Base-by-base conservation (phyloP, 164 flowering plant species). In the Vitis rupestris region DNA sequence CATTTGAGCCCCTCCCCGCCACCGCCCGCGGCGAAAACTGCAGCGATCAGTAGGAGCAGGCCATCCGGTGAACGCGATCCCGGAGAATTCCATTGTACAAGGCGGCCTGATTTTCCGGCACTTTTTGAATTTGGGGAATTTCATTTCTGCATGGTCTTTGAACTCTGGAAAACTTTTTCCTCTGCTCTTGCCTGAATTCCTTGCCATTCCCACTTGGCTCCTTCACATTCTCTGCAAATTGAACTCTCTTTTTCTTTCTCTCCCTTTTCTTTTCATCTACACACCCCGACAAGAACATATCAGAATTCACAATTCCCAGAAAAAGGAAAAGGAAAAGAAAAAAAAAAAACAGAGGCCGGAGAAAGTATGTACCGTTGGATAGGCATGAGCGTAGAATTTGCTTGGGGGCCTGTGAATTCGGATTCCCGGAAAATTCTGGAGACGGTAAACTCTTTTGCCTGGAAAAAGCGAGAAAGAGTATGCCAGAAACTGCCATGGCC, bases 401-500 rank as follows among this genome's bases (percentile, higher is more conserved):
- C n/a, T 67, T 57, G 1, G 68, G 48, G 57, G 70, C 59, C 8
- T 64, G 55, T 10, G 78, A 48, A 61, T 64, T 68, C 7, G 16
- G 68, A 30, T 48, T 59, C 7, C 48, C 37, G 53, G 68, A n/a
- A 49, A 64, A 52, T 14, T 27, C 70, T 13, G 73, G 0, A 3
- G 77, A 50, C 2, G 52, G 50, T 17, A 23, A 17, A 23, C 48
- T 37, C 44, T 67, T 79, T n/a, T 59, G 81, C 44, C 78, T 64
- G 16, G 79, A 70, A 54, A 82, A 68, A n/a, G 83, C 70, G 13
- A 84, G 76, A 66, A 81, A 74, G 10, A 84, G 54, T 1, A 76
- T 76, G 68, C 77, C 80, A 14, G 87, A 83, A 51, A 83, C 75
- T 0, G 78, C 84, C 83, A 84, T 84, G 72, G 86, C 89, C 0